Percentiles rank a stretch among this genome's conserved stretches.
Conservation (phyloP, 164 flowering plant genomes). For the Stephania yunnanensis region DNA sequence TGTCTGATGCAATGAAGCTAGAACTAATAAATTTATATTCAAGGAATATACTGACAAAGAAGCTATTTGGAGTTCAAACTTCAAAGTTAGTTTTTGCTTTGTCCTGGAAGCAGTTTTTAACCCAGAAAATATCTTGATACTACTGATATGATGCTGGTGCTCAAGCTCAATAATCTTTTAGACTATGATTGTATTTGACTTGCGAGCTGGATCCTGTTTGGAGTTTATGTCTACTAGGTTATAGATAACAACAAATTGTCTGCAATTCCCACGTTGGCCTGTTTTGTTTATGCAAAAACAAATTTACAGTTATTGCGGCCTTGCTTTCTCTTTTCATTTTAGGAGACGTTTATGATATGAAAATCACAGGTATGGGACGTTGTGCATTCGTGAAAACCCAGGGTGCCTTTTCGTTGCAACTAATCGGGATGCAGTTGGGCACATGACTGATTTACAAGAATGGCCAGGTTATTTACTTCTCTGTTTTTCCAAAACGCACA, state of each 20-base stretch:
- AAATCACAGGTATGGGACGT: constrained; percentile 73
- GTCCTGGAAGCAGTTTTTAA: background rate
- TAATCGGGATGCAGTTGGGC: constrained; percentile 84
- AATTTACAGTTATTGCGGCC: too few species aligned
- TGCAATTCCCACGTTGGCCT: too few species aligned
- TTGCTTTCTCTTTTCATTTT: background rate
- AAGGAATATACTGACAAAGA: background rate
- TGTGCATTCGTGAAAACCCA: constrained; percentile 87
- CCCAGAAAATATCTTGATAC: background rate
- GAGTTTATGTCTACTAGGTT: too few species aligned
- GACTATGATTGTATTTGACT: too few species aligned
- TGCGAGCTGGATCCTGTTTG: too few species aligned
- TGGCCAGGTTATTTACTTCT: constrained; percentile 66
- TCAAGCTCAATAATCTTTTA: background rate
- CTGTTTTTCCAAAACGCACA: background rate
- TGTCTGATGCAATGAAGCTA: background rate
- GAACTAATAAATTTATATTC: background rate
- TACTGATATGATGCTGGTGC: background rate
- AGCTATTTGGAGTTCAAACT: background rate
- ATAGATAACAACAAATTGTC: too few species aligned
- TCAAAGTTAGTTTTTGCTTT: background rate
- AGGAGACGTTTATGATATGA: background rate
- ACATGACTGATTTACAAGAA: constrained; percentile 82
- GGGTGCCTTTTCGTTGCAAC: constrained; percentile 94
- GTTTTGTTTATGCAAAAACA: too few species aligned